Base-by-base conservation (phyloP, 441 rosid species). In the Corymbia calophylla region DNA sequence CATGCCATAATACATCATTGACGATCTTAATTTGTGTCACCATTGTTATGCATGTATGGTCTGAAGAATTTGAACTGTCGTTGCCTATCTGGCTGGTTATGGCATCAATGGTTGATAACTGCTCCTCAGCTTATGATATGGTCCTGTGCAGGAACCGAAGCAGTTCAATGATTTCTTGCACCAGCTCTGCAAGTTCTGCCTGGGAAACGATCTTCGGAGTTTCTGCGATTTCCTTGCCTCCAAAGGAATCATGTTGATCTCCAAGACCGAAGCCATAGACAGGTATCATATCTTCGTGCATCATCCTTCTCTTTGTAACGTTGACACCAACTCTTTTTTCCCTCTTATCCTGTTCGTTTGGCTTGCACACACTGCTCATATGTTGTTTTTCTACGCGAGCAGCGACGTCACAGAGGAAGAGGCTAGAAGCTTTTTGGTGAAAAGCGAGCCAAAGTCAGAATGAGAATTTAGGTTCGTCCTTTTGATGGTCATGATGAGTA, bases 251-350 rank as follows among this genome's bases (percentile, higher is more conserved):
- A 94, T 93, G 3, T 90, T 98, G 92, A 94, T 98, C 91, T 92
- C 98, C 93, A 97, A 95, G 91, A 94, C 97, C 3, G 99, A 97
- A 94, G 97, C 98, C 18, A 32, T 60, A 11, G 99, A 97, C 97
- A 98, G 99, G 99, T 97, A 91, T 88, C 12, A 48, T 49, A 31
- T 73, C 86, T 87, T 29, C 70, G 53, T 23, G 7, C 44, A 48
- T 35, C 81, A 32, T 81, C 9, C 60, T 31, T 25, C 51, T 48
- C 88, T 17, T 53, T 15, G 56, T 17, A 18, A 25, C 16, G 60
- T 87, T 35, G 39, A 53, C 9, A 89, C 47, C 11, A 25, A 73
- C 70, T 16, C 80, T 5, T 55, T 87, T 1, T 81, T 15, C 56
- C 44, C 25, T 93, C 32, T 64, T 27, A 35, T 6, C 53, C 81